Evolutionary conservation across 306 rosid genomes (phyloP), one percentile per base, ranked within the genome.

Genomic region (Crotalaria pallida): DNA sequence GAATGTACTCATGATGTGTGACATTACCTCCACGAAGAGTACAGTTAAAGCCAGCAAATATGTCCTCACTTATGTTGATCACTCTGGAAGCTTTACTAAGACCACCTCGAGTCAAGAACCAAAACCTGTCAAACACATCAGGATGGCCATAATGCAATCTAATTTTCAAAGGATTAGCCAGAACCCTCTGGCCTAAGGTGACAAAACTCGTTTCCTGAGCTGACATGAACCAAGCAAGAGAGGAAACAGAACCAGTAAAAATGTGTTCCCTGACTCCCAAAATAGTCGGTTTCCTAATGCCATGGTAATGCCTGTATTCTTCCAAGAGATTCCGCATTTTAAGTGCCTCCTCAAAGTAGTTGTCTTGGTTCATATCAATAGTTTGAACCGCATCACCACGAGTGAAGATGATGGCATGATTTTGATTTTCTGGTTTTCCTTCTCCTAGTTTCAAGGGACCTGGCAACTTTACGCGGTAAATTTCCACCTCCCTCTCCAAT

Each of bases 91-190:
- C 98, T 82, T 92, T 92, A 73, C 98, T 92, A 49, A 92, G 44
- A 31, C 96, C 98, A 64, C 96, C 98, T 75, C 96, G 84, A 69
- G 98, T 92, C 79, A 92, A 22, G 81, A 81, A 83, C 89, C 90
- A 92, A 72, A 92, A 83, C 74, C 96, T 79, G 83, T 92, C 98
- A 79, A 92, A 92, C 68, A 88, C 96, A 85, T 92, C 98, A 4
- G 98, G 98, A 71, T 92, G 98, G 62, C 98, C 98, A 80, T 92
- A 92, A 83, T 92, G 98, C 96, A 89, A 83, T 76, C 98, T 58
- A 67, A 92, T 61, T 78, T 92, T 92, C 81, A 92, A 78, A 22
- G 98, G 95, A 52, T 89, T 87, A 16, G 96, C 96, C 73, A 92
- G 48, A 69, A 92, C 98, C 57, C 98, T 85, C 77, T 89, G 98